phyloP scores from a whole-genome alignment of 176 grass and related monocot species.

The Phragmites australis region DNA sequence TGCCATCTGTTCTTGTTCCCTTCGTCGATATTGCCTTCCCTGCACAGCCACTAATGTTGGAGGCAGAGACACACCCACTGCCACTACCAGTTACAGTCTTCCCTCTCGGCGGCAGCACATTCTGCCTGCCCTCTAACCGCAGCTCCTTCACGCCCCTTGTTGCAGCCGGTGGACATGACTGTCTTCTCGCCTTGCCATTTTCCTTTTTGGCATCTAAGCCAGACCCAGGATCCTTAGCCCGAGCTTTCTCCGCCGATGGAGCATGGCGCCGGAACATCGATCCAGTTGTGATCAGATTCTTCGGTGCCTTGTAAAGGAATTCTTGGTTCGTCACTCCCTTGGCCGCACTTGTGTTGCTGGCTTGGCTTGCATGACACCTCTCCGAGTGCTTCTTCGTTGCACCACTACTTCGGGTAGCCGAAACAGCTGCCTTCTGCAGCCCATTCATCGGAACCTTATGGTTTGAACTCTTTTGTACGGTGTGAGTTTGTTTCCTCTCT shows the following conservation, averaged over 20 bases:
- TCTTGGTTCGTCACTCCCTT: constrained; percentile 9
- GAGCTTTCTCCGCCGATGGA: not conserved
- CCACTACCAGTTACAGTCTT: not conserved
- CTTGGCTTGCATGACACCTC: constrained; percentile 30
- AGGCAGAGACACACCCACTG: not conserved
- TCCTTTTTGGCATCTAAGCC: not conserved
- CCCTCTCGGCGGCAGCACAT: not conserved
- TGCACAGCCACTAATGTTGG: not conserved
- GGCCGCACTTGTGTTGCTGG: not conserved
- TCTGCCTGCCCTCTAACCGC: not conserved
- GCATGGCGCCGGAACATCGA: not conserved
- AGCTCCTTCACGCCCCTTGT: constrained; percentile 10
- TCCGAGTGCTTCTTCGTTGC: constrained; percentile 36
- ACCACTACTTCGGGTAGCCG: not conserved
- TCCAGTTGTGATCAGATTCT: constrained; percentile 38
- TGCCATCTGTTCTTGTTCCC: constrained; percentile 12
- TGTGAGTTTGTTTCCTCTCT: constrained; percentile 16
- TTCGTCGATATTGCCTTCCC: not conserved
- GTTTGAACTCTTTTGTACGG: constrained; percentile 18
- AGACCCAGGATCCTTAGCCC: not conserved
- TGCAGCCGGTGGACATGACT: not conserved
- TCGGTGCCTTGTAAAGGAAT: constrained; percentile 18
- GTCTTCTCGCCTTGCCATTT: not conserved
- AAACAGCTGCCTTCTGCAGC: not conserved
- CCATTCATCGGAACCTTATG: not conserved